Evolutionary conservation across 352 stramenopile species (phyloP).

Genomic region (Saprolegnia diclina): DNA sequence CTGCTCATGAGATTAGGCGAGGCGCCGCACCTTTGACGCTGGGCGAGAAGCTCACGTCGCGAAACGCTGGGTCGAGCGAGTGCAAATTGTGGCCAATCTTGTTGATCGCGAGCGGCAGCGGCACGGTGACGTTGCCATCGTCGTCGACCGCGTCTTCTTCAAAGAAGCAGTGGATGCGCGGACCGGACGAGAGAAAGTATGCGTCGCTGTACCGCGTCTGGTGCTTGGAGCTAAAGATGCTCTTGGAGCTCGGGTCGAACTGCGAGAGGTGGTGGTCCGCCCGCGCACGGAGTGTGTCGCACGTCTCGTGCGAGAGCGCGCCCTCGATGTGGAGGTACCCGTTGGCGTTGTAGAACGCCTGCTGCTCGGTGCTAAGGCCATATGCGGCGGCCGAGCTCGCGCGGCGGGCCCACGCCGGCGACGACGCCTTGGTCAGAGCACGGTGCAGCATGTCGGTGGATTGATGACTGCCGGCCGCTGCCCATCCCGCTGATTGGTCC

Average conservation of each 20-base stretch:
- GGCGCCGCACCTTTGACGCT: conserved; percentile 48
- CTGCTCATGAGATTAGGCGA: neutral
- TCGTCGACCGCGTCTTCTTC: conserved; percentile 66
- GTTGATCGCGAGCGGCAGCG: conserved; percentile 82
- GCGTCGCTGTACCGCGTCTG: conserved; percentile 81
- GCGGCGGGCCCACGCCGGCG: neutral
- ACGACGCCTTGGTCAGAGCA: too few relatives aligned
- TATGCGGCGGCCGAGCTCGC: conserved; percentile 12
- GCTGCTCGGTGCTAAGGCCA: conserved; percentile 50
- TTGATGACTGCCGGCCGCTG: neutral
- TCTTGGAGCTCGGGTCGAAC: conserved; percentile 57
- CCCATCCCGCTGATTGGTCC: neutral
- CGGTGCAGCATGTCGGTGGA: too few relatives aligned
- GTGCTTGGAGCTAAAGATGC: conserved; percentile 80
- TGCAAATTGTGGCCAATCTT: conserved; percentile 96
- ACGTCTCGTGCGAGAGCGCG: conserved; percentile 40
- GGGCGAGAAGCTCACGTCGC: conserved; percentile 70
- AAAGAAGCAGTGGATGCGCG: conserved; percentile 93
- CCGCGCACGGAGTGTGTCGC: conserved; percentile 49
- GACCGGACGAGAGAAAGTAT: conserved; percentile 92
- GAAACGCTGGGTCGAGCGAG: conserved; percentile 81
- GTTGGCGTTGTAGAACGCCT: conserved; percentile 55
- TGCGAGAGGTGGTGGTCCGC: conserved; percentile 47
- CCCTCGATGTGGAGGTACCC: conserved; percentile 56
- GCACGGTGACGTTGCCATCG: conserved; percentile 36